Conservation (phyloP, 495 filamentous ascomycete genomes). For the Penicillium bovifimosum region DNA sequence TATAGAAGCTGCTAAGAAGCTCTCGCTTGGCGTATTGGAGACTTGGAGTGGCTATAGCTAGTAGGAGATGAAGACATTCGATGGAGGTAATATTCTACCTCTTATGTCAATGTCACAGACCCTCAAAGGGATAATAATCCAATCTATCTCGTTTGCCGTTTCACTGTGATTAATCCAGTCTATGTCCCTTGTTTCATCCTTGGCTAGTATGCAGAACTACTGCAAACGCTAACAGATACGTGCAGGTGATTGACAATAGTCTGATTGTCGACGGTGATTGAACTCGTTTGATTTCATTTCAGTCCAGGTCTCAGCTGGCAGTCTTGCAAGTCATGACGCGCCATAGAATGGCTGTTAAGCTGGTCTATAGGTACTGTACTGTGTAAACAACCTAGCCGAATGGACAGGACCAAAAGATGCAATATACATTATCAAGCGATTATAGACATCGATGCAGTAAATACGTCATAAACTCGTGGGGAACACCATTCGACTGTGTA, state of each 20-base stretch:
- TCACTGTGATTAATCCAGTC: constrained; percentile 17
- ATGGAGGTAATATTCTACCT: not conserved
- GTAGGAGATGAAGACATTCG: not conserved
- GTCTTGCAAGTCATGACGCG: not conserved
- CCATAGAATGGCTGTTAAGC: not conserved
- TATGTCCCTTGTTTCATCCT: constrained; percentile 25
- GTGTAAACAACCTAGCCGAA: no score
- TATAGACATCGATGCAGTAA: constrained; percentile 4
- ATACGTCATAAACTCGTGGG: constrained; percentile 2
- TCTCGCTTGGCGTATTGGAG: constrained; percentile 5
- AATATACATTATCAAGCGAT: constrained; percentile 1
- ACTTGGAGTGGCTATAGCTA: not conserved
- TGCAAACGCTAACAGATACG: constrained; percentile 6
- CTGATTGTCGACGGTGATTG: no score
- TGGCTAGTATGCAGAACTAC: constrained; percentile 3
- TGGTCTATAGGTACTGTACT: not conserved
- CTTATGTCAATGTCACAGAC: not conserved
- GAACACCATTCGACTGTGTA: not conserved
- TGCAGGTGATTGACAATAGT: not conserved
- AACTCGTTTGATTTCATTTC: not conserved
- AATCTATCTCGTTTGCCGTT: constrained; percentile 15
- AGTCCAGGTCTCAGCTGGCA: not conserved
- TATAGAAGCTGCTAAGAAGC: constrained; percentile 3
- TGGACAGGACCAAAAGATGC: no score
- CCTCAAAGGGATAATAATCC: not conserved